Percentiles rank a stretch among this genome's conserved stretches.
Conservation (phyloP, 805 yeast species). For the Nakazawaea ishiwadae region DNA sequence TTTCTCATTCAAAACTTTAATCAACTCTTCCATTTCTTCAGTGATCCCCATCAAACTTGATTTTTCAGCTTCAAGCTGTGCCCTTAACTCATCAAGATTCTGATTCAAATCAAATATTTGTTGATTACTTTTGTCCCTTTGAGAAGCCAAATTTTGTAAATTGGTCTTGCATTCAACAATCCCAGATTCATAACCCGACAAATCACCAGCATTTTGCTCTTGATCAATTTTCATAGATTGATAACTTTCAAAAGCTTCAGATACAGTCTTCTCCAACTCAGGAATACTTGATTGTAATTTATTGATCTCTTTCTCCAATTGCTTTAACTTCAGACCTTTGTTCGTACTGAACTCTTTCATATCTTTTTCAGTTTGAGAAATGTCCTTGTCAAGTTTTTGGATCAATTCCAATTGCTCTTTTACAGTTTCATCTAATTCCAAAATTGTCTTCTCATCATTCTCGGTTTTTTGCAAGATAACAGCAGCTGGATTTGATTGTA, state of each 20-base stretch:
- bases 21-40: constrained; percentile 69
- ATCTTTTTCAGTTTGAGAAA: constrained; percentile 60
- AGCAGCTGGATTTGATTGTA: constrained; percentile 53
- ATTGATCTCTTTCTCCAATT: constrained; percentile 50
- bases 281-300: constrained; percentile 31
- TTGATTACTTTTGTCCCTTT: constrained; percentile 19
- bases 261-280: constrained; percentile 34
- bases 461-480: constrained; percentile 47
- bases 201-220: constrained; percentile 63
- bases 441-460: constrained; percentile 41
- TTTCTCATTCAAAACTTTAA: constrained; percentile 36
- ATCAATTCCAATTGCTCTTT: constrained; percentile 28
- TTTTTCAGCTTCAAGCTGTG: constrained; percentile 48
- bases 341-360: constrained; percentile 76
- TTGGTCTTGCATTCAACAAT: constrained; percentile 29
- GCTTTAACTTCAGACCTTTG: constrained; percentile 74
- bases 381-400: constrained; percentile 34
- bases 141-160: constrained; percentile 31
- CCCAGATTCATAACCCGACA: constrained; percentile 38
- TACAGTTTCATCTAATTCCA: constrained; percentile 33
- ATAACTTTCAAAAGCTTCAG: constrained; percentile 43
- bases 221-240: constrained; percentile 65
- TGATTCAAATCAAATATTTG: constrained; percentile 25
- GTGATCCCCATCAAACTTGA: constrained; percentile 61
- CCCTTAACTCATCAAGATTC: constrained; percentile 23